Percentiles rank a stretch among this genome's conserved stretches.
Conservation (phyloP, 108 stramenopile genomes). For the Fistulifera pelliculosa region DNA sequence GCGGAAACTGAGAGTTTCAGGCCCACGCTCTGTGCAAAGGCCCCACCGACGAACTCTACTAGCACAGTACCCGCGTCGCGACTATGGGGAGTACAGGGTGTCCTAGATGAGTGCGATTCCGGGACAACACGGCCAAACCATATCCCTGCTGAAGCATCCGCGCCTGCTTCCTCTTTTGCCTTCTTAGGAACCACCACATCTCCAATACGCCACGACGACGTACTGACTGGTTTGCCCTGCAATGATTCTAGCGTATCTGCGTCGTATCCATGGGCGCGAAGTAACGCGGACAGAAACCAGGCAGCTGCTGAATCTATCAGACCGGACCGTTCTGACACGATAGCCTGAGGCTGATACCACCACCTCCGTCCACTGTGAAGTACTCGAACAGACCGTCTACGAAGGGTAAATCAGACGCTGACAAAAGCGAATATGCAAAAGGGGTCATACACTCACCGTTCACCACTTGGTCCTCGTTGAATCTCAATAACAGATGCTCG, state of each 20-base stretch:
- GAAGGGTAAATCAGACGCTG: not conserved
- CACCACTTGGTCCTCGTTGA: constrained; percentile 21
- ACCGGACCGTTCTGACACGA: constrained; percentile 29
- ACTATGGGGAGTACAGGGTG: not conserved
- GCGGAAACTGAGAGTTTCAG: no score
- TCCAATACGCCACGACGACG: constrained; percentile 23
- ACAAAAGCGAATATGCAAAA: not conserved
- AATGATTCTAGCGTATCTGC: constrained; percentile 13
- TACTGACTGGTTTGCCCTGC: constrained; percentile 14
- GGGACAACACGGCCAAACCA: constrained; percentile 20
- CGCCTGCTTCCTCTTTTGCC: not conserved
- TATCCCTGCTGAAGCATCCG: constrained; percentile 1
- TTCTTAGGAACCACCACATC: constrained; percentile 33
- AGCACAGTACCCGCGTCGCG: constrained; percentile 7
- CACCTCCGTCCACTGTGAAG: constrained; percentile 28
- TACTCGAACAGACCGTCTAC: constrained; percentile 30
- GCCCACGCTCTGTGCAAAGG: constrained; percentile 14
- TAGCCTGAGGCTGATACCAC: constrained; percentile 43
- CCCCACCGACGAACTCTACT: constrained; percentile 14
- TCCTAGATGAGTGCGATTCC: constrained; percentile 2
- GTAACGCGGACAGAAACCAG: constrained; percentile 25
- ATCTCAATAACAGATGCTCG: constrained; percentile 35
- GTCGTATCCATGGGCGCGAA: constrained; percentile 32
- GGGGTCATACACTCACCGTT: constrained; percentile 7
- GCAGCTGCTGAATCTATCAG: constrained; percentile 26